Evolutionary conservation across 2,329 filamentous ascomycete species (phyloP).

Genomic region (Pseudogymnoascus sp.): DNA sequence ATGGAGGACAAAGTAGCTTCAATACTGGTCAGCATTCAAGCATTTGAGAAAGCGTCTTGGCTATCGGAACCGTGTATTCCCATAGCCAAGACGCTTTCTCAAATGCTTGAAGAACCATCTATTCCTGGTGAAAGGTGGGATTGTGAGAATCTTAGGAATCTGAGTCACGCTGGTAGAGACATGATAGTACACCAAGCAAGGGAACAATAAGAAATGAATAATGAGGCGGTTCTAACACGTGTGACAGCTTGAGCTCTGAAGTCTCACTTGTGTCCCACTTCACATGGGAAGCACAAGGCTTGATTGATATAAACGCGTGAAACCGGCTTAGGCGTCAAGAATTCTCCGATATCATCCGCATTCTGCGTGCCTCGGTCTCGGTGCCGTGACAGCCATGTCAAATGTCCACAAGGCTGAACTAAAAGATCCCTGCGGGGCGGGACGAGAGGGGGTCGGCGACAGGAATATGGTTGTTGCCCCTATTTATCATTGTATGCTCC

Average conservation of each 20-base stretch:
- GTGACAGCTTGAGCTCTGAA: background rate
- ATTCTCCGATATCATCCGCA: constrained; percentile 6
- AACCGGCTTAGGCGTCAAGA: background rate
- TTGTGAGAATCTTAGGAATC: background rate
- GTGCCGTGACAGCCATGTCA: background rate
- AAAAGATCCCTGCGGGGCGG: background rate
- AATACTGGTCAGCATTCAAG: background rate
- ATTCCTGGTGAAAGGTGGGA: background rate
- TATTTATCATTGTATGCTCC: background rate
- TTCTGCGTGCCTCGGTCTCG: background rate
- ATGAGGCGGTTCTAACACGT: background rate
- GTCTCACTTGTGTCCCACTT: background rate
- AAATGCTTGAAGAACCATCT: background rate
- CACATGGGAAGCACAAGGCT: background rate
- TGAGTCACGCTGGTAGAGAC: background rate
- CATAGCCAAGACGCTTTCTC: too few relatives aligned
- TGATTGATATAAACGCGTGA: background rate
- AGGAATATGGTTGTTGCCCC: background rate
- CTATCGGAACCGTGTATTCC: too few relatives aligned
- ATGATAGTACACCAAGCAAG: background rate
- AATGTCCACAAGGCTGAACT: constrained; percentile 9
- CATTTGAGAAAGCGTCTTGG: background rate
- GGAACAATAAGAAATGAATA: background rate
- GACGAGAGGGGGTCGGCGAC: background rate
- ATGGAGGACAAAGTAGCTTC: background rate